Evolutionary conservation across 345 rosid genomes (phyloP), one percentile per base, ranked within the genome.

Genomic region (Nasturtium officinale): DNA sequence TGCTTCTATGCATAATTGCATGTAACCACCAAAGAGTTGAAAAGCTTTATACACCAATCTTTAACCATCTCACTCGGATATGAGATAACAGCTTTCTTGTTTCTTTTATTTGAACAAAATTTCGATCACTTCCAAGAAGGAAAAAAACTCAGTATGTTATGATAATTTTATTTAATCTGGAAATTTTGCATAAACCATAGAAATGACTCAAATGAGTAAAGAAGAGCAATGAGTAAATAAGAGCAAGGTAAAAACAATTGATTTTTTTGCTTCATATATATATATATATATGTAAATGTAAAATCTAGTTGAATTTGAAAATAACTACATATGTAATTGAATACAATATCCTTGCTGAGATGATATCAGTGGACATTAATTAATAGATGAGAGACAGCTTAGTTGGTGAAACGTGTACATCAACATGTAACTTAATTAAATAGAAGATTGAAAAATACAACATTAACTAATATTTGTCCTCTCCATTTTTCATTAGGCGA

Each of bases 401-500:
- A 66, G 48, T 37, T 29, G 71, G 10, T 66, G n/a, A 9, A 66
- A 33, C 45, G 9, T 37, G 37, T 37, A 23, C n/a, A 56, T 52
- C 37, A 38, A 25, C 57, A 13, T 20, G 25, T 9, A 57, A 57
- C 3, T 40, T 56, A 17, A 55, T 20, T 43, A n/a, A n/a, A n/a
- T n/a, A n/a, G n/a, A 30, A 55, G 17, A 58, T 4, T 59, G 25
- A 37, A 50, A 48, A 57, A 15, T 59, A 59, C 20, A 48, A 12
- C 11, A 32, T 71, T 71, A 59, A 60, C 15, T 28, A 29, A 29
- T 56, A 15, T 9, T 2, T 13, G 6, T 71, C 21, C 11, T 11
- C 48, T 58, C 21, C 38, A 33, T 7, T 37, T 23, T 42, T 29
- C 47, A 50, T 73, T 43, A 79, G 54, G 84, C 86, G 25, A 90